Base-by-base conservation (phyloP, 768 basidiomycete species). In the Plicaturopsis crispa region DNA sequence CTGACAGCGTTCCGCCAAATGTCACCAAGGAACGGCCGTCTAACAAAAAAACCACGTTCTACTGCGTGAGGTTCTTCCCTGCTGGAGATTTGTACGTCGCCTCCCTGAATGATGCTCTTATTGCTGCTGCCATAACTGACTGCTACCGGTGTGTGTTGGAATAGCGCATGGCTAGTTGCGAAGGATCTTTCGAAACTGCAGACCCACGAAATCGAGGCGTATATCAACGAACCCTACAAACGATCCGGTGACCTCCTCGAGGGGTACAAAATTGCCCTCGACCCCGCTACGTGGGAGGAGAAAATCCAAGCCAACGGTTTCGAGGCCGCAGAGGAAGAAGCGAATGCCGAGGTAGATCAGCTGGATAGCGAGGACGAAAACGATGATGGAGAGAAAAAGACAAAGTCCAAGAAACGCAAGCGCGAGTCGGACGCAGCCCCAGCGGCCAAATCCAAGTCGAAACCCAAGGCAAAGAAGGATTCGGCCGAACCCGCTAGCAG, bases 41-140 rank as follows among this genome's bases (percentile, higher is more conserved):
- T 3, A 70, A 67, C 50, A 85, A 83, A 62, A 92, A 86, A 61
- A 65, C 73, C 7, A 66, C 64, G 10, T 82, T 78, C 48, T 82
- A 86, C 61, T 78, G 78, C 45, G 72, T 81, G 22, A 70, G 82
- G 47, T 99, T 93, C 74, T 98, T 96, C 74, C 92, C 96, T 4
- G 75, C 74, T 20, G 92, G 87, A 36, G 94, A 97, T 62, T 87
- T 81, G 96, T 98, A 52, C 59, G 94, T 80, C 16, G 31, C 31
- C 41, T 12, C 26, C 19, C 12, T 26, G 6, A 33, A 20, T 39
- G 38, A 36, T 49, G 40, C 37, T 31, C 33, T 40, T 37, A 11
- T 35, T 30, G 21, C 38, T 33, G 23, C 31, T 41, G 43, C 28
- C 47, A 46, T 33, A 45, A 28, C 1, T 30, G 28, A 48, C 41